Base-by-base conservation (phyloP, 441 rosid species). In the Pelargonium cotyledonis region DNA sequence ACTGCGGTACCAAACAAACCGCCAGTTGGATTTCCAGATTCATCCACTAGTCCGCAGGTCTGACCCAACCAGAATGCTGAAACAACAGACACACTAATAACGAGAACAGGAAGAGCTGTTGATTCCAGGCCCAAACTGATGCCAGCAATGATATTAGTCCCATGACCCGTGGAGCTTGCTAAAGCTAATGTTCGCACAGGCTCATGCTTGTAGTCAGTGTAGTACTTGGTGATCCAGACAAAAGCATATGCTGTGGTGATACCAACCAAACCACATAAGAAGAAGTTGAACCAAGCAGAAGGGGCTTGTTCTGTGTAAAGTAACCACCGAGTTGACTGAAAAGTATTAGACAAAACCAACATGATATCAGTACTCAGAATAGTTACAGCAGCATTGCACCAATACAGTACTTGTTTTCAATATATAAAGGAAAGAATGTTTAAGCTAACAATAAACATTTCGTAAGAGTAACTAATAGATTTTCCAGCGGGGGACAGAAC, bases 1-100 rank as follows among this genome's bases (percentile, higher is more conserved):
- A 95, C 98, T 53, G 99, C 99, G 11, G 99, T 95, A 66, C 98
- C 99, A 83, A 95, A 95, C 68, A 95, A 79, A 64, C 99, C 99
- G 69, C 99, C 99, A 63, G 86, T 89, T 62, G 98, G 90, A 60
- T 68, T 80, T 70, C 93, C 99, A 69, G 76, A 65, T 75, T 92
- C 98, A 78, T 95, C 99, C 76, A 92, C 84, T 70, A 95, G 85
- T 74, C 99, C 99, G 5, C 96, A 90, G 67, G 90, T 90, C 10
- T 85, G 92, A 12, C 99, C 98, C 75, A 95, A 80, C 99, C 99
- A 95, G 79, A 77, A 95, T 61, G 99, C 88, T 69, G 89, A 85
- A 66, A 95, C 76, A 72, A 95, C 87, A 38, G 99, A 77, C 70
- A 85, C 75, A 75, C 97, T 90, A 61, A 95, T 92, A 31, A 85